These are phyloP conservation scores for Monosporascus sp. DNA, from an alignment of 2,329 filamentous ascomycete genomes.

Conservation along the genomic window DNA sequence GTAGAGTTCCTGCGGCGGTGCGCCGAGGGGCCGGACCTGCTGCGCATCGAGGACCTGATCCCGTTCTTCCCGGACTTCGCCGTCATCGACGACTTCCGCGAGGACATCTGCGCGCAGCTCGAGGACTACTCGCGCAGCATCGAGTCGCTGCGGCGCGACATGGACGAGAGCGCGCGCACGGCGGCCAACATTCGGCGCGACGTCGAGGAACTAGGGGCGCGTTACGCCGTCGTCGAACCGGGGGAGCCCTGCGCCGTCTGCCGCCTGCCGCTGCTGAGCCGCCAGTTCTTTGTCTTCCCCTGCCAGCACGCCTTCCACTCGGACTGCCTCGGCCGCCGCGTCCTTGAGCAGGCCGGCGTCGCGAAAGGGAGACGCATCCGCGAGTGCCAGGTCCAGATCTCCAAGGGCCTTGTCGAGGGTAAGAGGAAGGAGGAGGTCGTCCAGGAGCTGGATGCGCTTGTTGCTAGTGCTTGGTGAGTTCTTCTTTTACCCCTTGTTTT, in stretches of 20 bases:
- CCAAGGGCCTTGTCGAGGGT: slow-evolving; percentile 65
- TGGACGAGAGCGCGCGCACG: slow-evolving; percentile 89
- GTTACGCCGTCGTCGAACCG: slow-evolving; percentile 94
- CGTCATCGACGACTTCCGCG: slow-evolving; percentile 98
- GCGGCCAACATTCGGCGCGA: slow-evolving; percentile 87
- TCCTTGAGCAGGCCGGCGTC: slow-evolving; percentile 74
- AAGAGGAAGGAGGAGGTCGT: slow-evolving; percentile 75
- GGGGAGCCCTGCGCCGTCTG: slow-evolving; percentile 93
- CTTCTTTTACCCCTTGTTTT: slow-evolving; percentile 1
- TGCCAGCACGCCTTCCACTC: slow-evolving; percentile 98
- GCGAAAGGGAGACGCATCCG: slow-evolving; percentile 74
- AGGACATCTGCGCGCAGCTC: slow-evolving; percentile 89
- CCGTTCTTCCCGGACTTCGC: slow-evolving; percentile 99
- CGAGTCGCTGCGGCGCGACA: slow-evolving; percentile 80
- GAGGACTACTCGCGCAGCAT: slow-evolving; percentile 93
- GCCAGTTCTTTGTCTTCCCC: slow-evolving; percentile 97
- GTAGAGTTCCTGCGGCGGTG: slow-evolving; percentile 92
- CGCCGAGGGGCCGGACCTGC: slow-evolving; percentile 50
- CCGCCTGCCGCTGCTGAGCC: slow-evolving; percentile 73
- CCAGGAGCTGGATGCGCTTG: slow-evolving; percentile 82
- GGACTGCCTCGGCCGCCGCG: slow-evolving; percentile 82
- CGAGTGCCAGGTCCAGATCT: slow-evolving; percentile 80
- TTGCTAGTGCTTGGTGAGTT: slow-evolving; percentile 79
- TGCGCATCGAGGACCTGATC: slow-evolving; percentile 94
- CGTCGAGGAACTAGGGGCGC: slow-evolving; percentile 76